Evolutionary conservation across 352 stramenopile genomes (phyloP), one percentile per base, ranked within the genome.

Genomic region (Phytophthora fragariae): DNA sequence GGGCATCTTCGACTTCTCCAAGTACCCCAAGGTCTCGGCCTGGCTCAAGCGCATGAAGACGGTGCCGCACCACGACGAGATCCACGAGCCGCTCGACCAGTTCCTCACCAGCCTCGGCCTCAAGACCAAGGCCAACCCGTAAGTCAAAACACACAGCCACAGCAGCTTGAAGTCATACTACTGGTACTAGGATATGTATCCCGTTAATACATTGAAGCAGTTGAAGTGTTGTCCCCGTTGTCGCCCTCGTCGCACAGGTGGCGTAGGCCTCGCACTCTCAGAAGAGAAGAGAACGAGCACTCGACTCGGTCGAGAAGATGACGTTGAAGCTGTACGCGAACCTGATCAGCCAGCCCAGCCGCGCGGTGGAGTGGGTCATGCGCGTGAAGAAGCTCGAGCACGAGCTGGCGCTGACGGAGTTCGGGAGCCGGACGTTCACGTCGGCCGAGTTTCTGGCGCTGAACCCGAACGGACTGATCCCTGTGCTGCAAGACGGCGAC

Each of bases 31-130:
- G 72, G 57, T 81, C 44, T n/a, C 75, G 29, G 77, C 75, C 5
- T 89, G 79, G 79, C 62, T 89, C 31, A 61, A 68, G n/a, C 81
- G 77, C 62, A 88, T 88, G 81, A 88, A 82, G 73, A 19, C 81
- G 50, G 50, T 89, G 60, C 79, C 83, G 52, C 57, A 76, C 68
- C 83, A 90, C 65, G 83, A 89, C 56, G 77, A 88, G 62, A 60
- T 90, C 11, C 81, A 81, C 37, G 54, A 52, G 24, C 49, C 67
- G 5, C 29, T 84, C 29, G 57, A 80, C 57, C 46, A 70, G 17
- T 65, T 84, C 56, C 54, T 81, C 11, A 64, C 49, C 15, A 65
- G 41, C 21, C 12, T 70, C 6, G 67, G 54, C 2, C 56, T 83
- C 14, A 81, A 81, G 68, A 76, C 58, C 3, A 80, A 77, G 55